Evolutionary conservation across 371 early-diverging fungal species (phyloP).

Genomic region (Batkoa obscura): DNA sequence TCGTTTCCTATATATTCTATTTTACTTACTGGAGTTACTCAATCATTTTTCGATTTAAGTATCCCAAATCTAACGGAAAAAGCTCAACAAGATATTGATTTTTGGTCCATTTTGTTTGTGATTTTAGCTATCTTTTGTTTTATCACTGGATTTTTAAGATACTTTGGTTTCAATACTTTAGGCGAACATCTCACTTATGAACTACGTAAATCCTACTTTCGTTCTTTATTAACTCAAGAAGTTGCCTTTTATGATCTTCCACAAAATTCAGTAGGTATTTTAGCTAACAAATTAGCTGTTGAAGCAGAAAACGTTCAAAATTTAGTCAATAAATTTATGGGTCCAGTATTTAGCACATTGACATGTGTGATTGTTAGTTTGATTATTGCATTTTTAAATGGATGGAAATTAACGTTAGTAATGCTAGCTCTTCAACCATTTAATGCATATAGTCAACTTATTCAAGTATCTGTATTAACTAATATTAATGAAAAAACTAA

Average conservation of each 20-base stretch:
- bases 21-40: neutral
- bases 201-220: neutral
- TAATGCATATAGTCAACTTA: conserved; percentile 18
- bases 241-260: conserved; percentile 27
- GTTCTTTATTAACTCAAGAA: conserved; percentile 7
- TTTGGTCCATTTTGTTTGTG: conserved; percentile 39
- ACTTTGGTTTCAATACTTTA: conserved; percentile 15
- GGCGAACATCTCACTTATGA: conserved; percentile 31
- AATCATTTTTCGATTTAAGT: conserved; percentile 2
- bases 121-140: conserved; percentile 30
- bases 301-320: conserved; percentile 54
- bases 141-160: conserved; percentile 21
- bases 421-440: conserved; percentile 24
- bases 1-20: conserved; percentile 1
- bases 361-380: conserved; percentile 21
- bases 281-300: conserved; percentile 18
- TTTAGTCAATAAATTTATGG: conserved; percentile 41
- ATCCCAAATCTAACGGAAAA: neutral
- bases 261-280: conserved; percentile 19
- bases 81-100: conserved; percentile 15
- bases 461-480: conserved; percentile 12
- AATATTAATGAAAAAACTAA: conserved; percentile 35
- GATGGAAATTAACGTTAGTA: conserved; percentile 71
- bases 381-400: conserved; percentile 25
- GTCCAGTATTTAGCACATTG: conserved; percentile 31